Evolutionary conservation across 108 stramenopile genomes (phyloP).

Genomic region (Skeletonema potamos): DNA sequence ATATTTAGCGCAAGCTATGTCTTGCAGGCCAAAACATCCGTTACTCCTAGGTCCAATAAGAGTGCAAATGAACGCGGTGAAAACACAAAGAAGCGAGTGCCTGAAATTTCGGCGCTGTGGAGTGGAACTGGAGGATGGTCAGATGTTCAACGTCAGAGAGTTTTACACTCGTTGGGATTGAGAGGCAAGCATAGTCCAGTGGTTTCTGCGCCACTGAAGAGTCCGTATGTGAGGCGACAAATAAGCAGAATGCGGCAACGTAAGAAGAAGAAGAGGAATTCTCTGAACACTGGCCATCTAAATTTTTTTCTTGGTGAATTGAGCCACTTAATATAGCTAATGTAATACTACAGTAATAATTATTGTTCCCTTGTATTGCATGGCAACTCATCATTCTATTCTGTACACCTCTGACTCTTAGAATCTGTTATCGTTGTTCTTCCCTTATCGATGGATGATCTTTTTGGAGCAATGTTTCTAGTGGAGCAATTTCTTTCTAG

Average conservation of each 20-base stretch:
- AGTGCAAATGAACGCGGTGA: constrained; percentile 4
- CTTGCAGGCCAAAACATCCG: constrained; percentile 18
- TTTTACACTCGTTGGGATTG: constrained; percentile 27
- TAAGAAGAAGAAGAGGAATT: constrained; percentile 17
- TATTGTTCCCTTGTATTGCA: too few species aligned
- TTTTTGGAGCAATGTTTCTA: neutral
- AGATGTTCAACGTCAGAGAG: constrained; percentile 20
- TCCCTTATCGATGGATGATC: neutral
- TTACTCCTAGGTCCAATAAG: neutral
- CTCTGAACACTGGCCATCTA: constrained; percentile 30
- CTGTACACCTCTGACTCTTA: neutral
- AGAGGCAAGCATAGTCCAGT: constrained; percentile 26
- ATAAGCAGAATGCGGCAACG: constrained; percentile 15
- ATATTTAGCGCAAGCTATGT: constrained; percentile 14
- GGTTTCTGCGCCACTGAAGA: constrained; percentile 34
- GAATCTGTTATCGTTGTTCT: neutral
- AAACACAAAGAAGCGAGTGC: neutral
- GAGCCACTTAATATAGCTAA: constrained; percentile 13
- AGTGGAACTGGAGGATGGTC: constrained; percentile 28
- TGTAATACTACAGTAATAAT: too few species aligned
- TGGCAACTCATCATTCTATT: neutral
- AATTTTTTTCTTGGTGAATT: constrained; percentile 37
- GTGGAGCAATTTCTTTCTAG: neutral
- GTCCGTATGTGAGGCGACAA: constrained; percentile 36
- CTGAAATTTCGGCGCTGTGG: constrained; percentile 21